Conservation (phyloP, 2,329 filamentous ascomycete species). For the Aspergillus alliaceus region DNA sequence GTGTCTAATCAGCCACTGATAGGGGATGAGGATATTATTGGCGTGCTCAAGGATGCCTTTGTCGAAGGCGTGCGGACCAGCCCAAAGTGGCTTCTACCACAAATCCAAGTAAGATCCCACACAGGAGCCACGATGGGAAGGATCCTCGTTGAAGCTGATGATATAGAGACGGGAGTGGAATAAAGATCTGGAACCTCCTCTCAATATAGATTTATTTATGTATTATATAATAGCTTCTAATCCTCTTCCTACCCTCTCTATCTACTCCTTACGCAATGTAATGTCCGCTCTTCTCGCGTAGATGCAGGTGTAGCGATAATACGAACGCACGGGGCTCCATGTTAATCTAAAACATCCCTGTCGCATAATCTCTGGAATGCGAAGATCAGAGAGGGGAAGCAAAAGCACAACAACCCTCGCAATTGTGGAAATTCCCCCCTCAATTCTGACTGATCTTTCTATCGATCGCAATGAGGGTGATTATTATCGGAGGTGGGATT, state of each 20-base stretch:
- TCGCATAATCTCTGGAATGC: neutral
- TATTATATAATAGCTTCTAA: too few relatives aligned
- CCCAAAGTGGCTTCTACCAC: neutral
- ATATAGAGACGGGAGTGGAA: too few relatives aligned
- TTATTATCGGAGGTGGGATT: neutral
- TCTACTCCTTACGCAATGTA: too few relatives aligned
- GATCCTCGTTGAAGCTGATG: neutral
- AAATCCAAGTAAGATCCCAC: neutral
- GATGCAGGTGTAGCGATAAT: too few relatives aligned
- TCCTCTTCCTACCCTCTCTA: too few relatives aligned
- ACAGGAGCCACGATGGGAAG: neutral
- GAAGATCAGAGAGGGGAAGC: neutral
- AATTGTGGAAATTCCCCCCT: too few relatives aligned
- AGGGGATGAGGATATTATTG: neutral
- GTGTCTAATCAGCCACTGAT: neutral
- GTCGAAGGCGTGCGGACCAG: neutral
- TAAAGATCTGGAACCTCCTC: too few relatives aligned
- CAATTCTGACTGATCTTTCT: neutral
- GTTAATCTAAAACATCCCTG: neutral
- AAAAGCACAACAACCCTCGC: too few relatives aligned
- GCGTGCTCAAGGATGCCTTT: neutral
- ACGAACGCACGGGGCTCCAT: neutral
- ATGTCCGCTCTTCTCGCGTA: too few relatives aligned
- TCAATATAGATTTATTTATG: too few relatives aligned
- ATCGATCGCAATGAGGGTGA: neutral